Percentiles rank a stretch among this genome's conserved stretches.
These are phyloP conservation scores for Botrytis elliptica DNA, from an alignment of 2,329 filamentous ascomycete genomes.

Conservation along the genomic window DNA sequence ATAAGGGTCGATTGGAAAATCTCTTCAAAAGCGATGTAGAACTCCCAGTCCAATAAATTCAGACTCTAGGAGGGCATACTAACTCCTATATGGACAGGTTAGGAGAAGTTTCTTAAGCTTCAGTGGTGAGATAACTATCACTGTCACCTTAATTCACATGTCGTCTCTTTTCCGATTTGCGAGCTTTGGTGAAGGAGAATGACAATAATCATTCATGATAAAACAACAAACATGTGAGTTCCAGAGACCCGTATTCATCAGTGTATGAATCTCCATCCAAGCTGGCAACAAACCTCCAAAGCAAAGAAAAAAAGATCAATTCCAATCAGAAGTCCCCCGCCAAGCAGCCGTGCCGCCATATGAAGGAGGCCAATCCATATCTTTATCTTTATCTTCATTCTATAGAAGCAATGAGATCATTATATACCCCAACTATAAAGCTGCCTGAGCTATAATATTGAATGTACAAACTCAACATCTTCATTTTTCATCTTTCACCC, in stretches of 20 bases:
- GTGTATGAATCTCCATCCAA: too few relatives aligned
- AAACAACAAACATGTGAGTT: neutral
- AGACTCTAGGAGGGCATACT: neutral
- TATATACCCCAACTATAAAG: neutral
- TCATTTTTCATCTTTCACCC: neutral
- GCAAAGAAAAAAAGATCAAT: neutral
- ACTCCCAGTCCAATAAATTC: too few relatives aligned
- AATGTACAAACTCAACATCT: fast-evolving
- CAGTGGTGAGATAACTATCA: neutral
- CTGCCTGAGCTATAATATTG: fast-evolving
- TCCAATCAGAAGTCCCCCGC: too few relatives aligned
- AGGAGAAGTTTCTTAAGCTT: too few relatives aligned
- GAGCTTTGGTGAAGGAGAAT: neutral
- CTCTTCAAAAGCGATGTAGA: too few relatives aligned
- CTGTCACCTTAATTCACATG: neutral
- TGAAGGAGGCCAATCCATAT: fast-evolving
- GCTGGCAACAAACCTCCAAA: fast-evolving
- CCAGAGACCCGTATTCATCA: too few relatives aligned
- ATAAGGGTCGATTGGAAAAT: too few relatives aligned
- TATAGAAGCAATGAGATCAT: neutral
- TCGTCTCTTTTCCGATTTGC: neutral
- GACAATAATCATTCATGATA: neutral
- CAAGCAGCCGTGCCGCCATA: too few relatives aligned
- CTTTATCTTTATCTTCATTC: neutral
- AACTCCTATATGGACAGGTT: too few relatives aligned